phyloP scores from a whole-genome alignment of 164 flowering plant species.

The Aristolochia contorta region DNA sequence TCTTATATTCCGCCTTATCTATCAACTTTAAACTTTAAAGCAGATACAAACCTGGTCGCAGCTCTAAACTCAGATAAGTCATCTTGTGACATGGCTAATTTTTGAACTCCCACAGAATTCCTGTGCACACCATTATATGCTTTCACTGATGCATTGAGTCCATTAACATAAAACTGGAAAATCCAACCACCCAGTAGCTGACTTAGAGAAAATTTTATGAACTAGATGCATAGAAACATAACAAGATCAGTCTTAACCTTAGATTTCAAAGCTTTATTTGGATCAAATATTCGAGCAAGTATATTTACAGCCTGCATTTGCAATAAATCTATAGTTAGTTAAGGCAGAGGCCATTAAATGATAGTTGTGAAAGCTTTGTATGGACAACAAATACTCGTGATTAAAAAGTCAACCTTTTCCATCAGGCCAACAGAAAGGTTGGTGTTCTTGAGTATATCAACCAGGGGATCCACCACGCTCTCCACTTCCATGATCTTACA shows the following conservation, averaged over 20 bases:
- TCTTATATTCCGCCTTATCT: too few relatives aligned
- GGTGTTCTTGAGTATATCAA: conserved; percentile 33
- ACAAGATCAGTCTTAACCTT: conserved; percentile 26
- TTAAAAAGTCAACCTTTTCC: conserved; percentile 43
- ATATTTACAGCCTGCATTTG: conserved; percentile 56
- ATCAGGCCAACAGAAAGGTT: conserved; percentile 24
- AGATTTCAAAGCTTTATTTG: conserved; percentile 53
- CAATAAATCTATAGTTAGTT: neutral
- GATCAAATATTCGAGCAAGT: conserved; percentile 64
- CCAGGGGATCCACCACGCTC: conserved; percentile 38
- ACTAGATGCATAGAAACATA: neutral
- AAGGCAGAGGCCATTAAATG: too few relatives aligned
- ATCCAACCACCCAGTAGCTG: neutral
- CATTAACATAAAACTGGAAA: conserved; percentile 51
- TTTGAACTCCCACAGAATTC: conserved; percentile 5
- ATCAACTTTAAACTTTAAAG: neutral
- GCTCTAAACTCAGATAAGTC: conserved; percentile 10
- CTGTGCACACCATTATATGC: conserved; percentile 15
- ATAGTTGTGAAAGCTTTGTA: too few relatives aligned
- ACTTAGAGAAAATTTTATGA: too few relatives aligned
- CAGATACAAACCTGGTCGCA: conserved; percentile 17
- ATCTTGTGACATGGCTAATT: conserved; percentile 11
- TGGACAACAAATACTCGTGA: neutral
- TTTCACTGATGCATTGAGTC: conserved; percentile 36
- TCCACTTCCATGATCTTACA: conserved; percentile 51